These are phyloP conservation scores for Kodamaea lidongshanica DNA, from an alignment of 805 yeast species.

Conservation along the genomic window DNA sequence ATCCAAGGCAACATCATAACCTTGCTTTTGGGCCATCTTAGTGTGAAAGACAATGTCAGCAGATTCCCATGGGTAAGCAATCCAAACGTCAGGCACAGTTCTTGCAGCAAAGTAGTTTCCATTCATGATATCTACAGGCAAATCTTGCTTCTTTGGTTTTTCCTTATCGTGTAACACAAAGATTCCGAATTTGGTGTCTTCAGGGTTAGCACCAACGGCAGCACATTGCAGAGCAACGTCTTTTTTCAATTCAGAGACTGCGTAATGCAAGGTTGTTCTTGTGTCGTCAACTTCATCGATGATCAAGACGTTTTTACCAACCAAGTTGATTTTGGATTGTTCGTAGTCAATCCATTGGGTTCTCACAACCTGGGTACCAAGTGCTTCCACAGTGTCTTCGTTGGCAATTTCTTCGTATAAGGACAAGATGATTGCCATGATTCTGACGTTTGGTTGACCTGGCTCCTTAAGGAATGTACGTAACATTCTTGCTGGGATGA, in stretches of 20 bases:
- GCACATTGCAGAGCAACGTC: conserved; percentile 59
- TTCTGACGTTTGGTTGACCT: conserved; percentile 82
- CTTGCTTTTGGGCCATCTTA: conserved; percentile 65
- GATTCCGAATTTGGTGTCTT: conserved; percentile 58
- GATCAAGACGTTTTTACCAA: conserved; percentile 65
- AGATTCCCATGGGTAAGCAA: conserved; percentile 84
- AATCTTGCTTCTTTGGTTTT: conserved; percentile 65
- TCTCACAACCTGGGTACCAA: conserved; percentile 63
- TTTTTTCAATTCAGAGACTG: conserved; percentile 64
- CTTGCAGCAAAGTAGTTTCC: conserved; percentile 68
- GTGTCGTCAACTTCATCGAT: conserved; percentile 87
- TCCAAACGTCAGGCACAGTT: conserved; percentile 74
- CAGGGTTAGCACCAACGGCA: conserved; percentile 44
- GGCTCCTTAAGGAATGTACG: conserved; percentile 87
- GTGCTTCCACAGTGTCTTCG: conserved; percentile 40
- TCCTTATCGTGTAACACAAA: conserved; percentile 74
- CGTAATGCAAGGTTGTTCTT: conserved; percentile 77
- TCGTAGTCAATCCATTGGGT: conserved; percentile 80
- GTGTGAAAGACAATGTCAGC: conserved; percentile 70
- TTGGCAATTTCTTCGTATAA: conserved; percentile 69
- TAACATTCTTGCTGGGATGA: conserved; percentile 94
- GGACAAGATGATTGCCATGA: conserved; percentile 91
- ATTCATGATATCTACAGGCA: conserved; percentile 58
- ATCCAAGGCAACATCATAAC: conserved; percentile 54
- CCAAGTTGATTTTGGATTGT: conserved; percentile 54